Base-by-base conservation (phyloP, 2,329 filamentous ascomycete genomes). In the Pyrenochaeta sp. region DNA sequence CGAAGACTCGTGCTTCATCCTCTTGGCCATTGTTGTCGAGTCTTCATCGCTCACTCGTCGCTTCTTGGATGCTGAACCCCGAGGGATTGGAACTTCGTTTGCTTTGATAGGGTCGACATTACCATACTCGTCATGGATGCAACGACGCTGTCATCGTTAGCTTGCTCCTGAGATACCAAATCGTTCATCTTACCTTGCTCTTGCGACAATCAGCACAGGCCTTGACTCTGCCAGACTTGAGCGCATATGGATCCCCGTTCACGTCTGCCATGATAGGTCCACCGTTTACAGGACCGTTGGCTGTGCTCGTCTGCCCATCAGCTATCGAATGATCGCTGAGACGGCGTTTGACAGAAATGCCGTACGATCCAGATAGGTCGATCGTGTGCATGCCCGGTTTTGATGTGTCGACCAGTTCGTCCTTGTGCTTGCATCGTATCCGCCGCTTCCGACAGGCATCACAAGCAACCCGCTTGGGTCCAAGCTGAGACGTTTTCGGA, bases 121-220 rank as follows among this genome's bases (percentile, higher is more conserved):
- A 49, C 87, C 87, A 63, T 85, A 83, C 64, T 88, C 86, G 66
- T 89, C 87, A 68, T 90, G 87, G 48, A 89, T 87, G 68, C 87
- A 90, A 68, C 87, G 86, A 57, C 87, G 86, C 86, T 89, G 54
- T 22, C 27, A 24, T 43, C 69, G 66, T 73, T 65, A 76, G 67
- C 37, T 43, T 36, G 45, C 28, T 34, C 5, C 43, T 49, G 39
- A 5, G n/a, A 34, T 4, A 51, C 22, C 27, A 5, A 43, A 13
- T 37, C 12, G 19, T 13, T 34, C 24, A 40, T 76, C 83, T 74
- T 72, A 88, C 87, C 82, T 89, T 89, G 81, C 86, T 88, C 72
- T 88, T 89, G 45, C 87, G 84, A 74, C 87, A 90, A 66, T 89
- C 86, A 57, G 86, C 82, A 71, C 87, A 90, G 43, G 87, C 87